Evolutionary conservation across 2,329 filamentous ascomycete genomes (phyloP).

Genomic region (Metarhizium sp.): DNA sequence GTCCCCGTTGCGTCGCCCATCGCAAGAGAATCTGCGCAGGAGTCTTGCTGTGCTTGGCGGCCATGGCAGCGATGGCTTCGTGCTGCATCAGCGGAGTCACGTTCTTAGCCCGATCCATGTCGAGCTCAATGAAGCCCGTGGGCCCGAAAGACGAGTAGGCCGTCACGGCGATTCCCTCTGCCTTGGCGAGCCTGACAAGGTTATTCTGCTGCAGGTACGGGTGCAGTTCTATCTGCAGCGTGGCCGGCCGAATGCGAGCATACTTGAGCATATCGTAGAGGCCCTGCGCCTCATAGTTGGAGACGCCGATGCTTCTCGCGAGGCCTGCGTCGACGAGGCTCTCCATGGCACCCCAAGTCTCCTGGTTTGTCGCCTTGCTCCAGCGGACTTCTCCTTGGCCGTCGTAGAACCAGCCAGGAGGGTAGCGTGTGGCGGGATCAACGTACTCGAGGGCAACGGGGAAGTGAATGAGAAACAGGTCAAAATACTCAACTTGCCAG

Average conservation of each 20-base stretch:
- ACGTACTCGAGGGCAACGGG: conserved; percentile 80
- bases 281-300: conserved; percentile 72
- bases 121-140: no score
- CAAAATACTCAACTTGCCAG: conserved; percentile 83
- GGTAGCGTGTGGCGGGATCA: conserved; percentile 69
- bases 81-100: conserved; percentile 57
- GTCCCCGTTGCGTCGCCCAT: conserved; percentile 74
- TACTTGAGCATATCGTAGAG: conserved; percentile 74
- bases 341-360: conserved; percentile 81
- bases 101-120: no score
- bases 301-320: conserved; percentile 66
- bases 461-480: conserved; percentile 85
- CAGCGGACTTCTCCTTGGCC: conserved; percentile 50
- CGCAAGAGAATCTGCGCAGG: conserved; percentile 60
- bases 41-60: conserved; percentile 45
- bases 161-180: no score
- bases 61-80: conserved; percentile 52
- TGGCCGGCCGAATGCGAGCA: conserved; percentile 63
- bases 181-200: no score
- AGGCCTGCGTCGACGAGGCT: conserved; percentile 58
- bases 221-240: conserved; percentile 16
- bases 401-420: conserved; percentile 67
- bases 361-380: conserved; percentile 63
- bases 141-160: no score
- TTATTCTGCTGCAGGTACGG: no score